Base-by-base conservation (phyloP, 164 flowering plant genomes). In the Vitis rotundifolia region DNA sequence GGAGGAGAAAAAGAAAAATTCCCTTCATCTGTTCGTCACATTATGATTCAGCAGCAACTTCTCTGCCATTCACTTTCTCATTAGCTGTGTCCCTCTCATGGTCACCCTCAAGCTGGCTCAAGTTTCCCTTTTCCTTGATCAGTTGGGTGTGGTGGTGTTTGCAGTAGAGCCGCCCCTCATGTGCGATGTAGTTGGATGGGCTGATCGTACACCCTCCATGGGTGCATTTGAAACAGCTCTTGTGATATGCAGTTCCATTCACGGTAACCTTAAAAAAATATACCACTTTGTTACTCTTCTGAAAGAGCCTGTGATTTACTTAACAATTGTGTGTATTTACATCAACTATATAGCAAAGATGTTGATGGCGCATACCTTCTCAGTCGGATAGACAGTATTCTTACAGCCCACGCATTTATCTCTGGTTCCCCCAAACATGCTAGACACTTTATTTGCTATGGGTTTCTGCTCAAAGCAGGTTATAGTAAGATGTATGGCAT, bases 111-210 rank as follows among this genome's bases (percentile, higher is more conserved):
- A 91, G 93, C 79, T 89, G 91, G 82, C 96, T 91, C 59, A 87
- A 76, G 80, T 93, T 93, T 19, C 98, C 98, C 66, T 93, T 93
- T 80, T 93, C 96, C 83, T 82, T 90, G 80, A 91, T 83, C 56
- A 93, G 97, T 75, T 93, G 98, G 69, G 72, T 76, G 67, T 93
- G 97, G 79, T 91, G 98, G 79, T 93, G 97, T 74, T 81, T 90
- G 86, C 96, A 90, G 84, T 90, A 91, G 58, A 93, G 90, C 16
- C 81, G 82, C 13, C 87, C 88, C 67, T 91, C 90, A n/a, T 90
- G 94, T 49, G 92, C 92, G 53, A 89, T 83, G 75, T 89, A 92
- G 83, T 85, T 89, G 28, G 97, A 92, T 31, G 95, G 93, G 75
- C 95, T 92, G 47, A 92, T 92, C 3, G 66, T 69, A 61, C 97